Evolutionary conservation across 805 yeast species (phyloP), one percentile per base, ranked within the genome.

Genomic region (Jamesozyma jinghongensis): DNA sequence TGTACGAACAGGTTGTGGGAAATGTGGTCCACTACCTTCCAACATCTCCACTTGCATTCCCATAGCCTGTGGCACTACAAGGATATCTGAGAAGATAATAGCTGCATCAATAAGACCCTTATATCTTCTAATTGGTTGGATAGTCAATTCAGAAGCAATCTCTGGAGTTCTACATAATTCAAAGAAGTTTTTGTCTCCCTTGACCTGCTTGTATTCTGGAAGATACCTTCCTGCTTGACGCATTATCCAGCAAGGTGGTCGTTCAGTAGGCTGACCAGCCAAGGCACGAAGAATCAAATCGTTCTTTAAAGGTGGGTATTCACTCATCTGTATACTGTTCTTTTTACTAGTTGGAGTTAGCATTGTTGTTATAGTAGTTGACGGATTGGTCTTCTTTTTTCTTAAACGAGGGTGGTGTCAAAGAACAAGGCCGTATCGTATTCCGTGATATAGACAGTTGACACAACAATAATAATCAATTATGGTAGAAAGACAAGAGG

Each of bases 201-300:
- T 92, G 36, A 79, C 96, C 57, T 78, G 74, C 61, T 88, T 95
- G 60, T 92, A 92, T 59, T 92, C 95, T 22, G 94, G 94, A 28
- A 71, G 67, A 54, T 88, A 87, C 46, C 97, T 73, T 16, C 97
- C 97, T n/a, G 97, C 97, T 68, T 87, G 97, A 65, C 97, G 77
- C 97, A 87, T 87, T 51, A 88, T 82, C 97, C 97, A 92, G 45
- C 92, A 78, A 16, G 98, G 98, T 2, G 98, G 97, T 59, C 98
- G 78, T 65, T 92, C 97, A 32, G 90, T 97, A 45, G 67, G 67
- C 59, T 90, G 95, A 38, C 82, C 97, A 49, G 72, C 71, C 10
- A 97, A 97, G 3, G 97, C 96, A 53, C 98, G 72, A 48, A 92
- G 68, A 29, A 92, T 82, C 55, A 90, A 71, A 58, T 92, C 98